Percentiles rank a stretch among this genome's conserved stretches.
Evolutionary conservation across 1,139 yeast species (phyloP).

Genomic region (Suhomyces terraborum): DNA sequence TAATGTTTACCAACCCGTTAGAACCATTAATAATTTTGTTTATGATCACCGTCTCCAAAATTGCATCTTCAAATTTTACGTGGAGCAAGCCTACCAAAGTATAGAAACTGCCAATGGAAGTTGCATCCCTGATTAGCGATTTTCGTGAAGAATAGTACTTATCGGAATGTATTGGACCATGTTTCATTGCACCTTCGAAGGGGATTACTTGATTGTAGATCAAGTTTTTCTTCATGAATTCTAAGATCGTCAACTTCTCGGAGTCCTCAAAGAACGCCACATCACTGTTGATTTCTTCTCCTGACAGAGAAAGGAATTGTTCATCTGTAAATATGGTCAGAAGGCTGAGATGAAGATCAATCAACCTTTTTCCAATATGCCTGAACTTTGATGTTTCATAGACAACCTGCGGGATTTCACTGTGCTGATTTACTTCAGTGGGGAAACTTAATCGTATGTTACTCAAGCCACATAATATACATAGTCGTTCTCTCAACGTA

Average conservation of each 20-base stretch:
- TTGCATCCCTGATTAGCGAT: constrained; percentile 24
- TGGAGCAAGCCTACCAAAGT: constrained; percentile 41
- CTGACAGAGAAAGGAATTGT: constrained; percentile 31
- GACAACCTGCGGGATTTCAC: background rate
- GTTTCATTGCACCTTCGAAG: constrained; percentile 30
- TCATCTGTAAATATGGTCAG: constrained; percentile 31
- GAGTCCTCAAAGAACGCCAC: constrained; percentile 23
- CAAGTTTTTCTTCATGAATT: constrained; percentile 37
- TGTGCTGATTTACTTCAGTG: background rate
- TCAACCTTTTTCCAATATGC: constrained; percentile 23
- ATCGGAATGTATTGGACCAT: constrained; percentile 18
- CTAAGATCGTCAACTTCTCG: constrained; percentile 26
- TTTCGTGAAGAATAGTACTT: constrained; percentile 16
- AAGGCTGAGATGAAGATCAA: constrained; percentile 24
- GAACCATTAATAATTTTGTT: constrained; percentile 34
- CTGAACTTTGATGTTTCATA: constrained; percentile 24
- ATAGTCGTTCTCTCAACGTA: constrained; percentile 26
- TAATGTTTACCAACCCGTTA: constrained; percentile 19
- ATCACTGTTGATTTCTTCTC: constrained; percentile 28
- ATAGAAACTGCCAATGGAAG: constrained; percentile 42
- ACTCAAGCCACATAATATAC: constrained; percentile 27
- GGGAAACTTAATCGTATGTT: constrained; percentile 16
- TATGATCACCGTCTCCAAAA: constrained; percentile 30
- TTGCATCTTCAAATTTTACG: constrained; percentile 28
- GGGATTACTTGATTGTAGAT: constrained; percentile 34